Percentiles rank a stretch among this genome's conserved stretches.
These are phyloP conservation scores for Geotrichum candidum DNA, from an alignment of 1,139 yeast genomes.

Conservation along the genomic window DNA sequence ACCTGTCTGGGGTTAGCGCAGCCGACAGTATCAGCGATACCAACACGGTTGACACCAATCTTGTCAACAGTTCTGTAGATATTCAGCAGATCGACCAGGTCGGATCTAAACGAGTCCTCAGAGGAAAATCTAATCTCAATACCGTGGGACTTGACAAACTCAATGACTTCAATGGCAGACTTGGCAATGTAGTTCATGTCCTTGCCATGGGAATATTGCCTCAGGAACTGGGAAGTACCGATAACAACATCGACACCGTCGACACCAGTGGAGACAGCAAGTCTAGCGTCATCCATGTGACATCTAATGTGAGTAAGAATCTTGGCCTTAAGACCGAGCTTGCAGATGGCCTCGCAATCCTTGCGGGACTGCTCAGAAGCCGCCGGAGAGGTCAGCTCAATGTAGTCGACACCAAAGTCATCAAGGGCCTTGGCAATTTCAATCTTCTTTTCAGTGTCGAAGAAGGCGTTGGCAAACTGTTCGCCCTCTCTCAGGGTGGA, in stretches of 20 bases:
- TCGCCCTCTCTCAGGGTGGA: conserved; percentile 97
- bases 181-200: conserved; percentile 98
- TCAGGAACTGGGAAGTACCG: conserved; percentile 92
- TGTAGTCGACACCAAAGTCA: conserved; percentile 96
- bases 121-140: conserved; percentile 95
- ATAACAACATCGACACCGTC: conserved; percentile 98
- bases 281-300: conserved; percentile 97
- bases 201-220: conserved; percentile 95
- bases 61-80: conserved; percentile 95
- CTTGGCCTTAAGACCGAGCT: conserved; percentile 92
- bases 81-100: conserved; percentile 88
- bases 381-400: conserved; percentile 95
- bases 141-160: conserved; percentile 94
- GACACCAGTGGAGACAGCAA: conserved; percentile 96
- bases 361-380: conserved; percentile 89
- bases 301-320: conserved; percentile 89
- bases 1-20: conserved; percentile 99
- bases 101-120: conserved; percentile 97
- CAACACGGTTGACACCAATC: conserved; percentile 97
- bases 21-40: conserved; percentile 98
- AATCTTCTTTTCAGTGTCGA: conserved; percentile 89
- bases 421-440: conserved; percentile 97
- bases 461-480: conserved; percentile 96
- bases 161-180: conserved; percentile 93
- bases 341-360: conserved; percentile 98